Evolutionary conservation across 352 stramenopile genomes (phyloP).

Genomic region (Phytophthora crassamura): DNA sequence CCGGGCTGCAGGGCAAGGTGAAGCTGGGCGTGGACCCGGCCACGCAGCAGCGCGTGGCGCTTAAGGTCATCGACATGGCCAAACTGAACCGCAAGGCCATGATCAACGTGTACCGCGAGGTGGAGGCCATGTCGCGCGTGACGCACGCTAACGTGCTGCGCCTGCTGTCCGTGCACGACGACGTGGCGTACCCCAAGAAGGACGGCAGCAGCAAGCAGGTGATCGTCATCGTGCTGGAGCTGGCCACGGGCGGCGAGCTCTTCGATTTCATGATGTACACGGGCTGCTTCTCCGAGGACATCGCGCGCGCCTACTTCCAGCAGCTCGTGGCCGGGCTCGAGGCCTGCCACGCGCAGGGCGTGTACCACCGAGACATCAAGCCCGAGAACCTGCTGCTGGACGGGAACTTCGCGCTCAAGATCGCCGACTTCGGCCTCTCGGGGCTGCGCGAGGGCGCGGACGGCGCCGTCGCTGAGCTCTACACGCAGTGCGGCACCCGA

Average conservation of each 20-base stretch:
- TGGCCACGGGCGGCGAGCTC: slow-evolving; percentile 87
- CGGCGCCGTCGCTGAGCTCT: slow-evolving; percentile 67
- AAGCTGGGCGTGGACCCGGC: slow-evolving; percentile 87
- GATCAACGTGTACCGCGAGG: slow-evolving; percentile 89
- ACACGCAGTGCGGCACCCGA: slow-evolving; percentile 90
- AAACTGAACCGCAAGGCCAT: slow-evolving; percentile 85
- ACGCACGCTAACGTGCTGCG: slow-evolving; percentile 83
- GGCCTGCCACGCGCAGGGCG: slow-evolving; percentile 79
- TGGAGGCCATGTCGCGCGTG: slow-evolving; percentile 90
- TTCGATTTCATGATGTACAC: slow-evolving; percentile 96
- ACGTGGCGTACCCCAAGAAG: slow-evolving; percentile 80
- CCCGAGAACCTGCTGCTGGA: slow-evolving; percentile 94
- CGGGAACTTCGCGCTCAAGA: slow-evolving; percentile 87
- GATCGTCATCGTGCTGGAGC: slow-evolving; percentile 91
- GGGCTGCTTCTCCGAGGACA: slow-evolving; percentile 86
- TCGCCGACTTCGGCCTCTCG: slow-evolving; percentile 97
- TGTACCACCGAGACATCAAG: slow-evolving; percentile 95
- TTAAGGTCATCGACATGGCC: slow-evolving; percentile 91
- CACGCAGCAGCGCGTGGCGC: slow-evolving; percentile 84
- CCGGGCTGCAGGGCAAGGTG: slow-evolving; percentile 86
- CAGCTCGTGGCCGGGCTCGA: slow-evolving; percentile 86
- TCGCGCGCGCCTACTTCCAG: slow-evolving; percentile 89
- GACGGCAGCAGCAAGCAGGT: slow-evolving; percentile 75
- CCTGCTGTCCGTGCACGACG: slow-evolving; percentile 78
- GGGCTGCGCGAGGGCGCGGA: slow-evolving; percentile 79